Percentiles rank a stretch among this genome's conserved stretches.
phyloP scores from a whole-genome alignment of 1,284 basidiomycete genomes.

The Cryptococcus amylolentus region DNA sequence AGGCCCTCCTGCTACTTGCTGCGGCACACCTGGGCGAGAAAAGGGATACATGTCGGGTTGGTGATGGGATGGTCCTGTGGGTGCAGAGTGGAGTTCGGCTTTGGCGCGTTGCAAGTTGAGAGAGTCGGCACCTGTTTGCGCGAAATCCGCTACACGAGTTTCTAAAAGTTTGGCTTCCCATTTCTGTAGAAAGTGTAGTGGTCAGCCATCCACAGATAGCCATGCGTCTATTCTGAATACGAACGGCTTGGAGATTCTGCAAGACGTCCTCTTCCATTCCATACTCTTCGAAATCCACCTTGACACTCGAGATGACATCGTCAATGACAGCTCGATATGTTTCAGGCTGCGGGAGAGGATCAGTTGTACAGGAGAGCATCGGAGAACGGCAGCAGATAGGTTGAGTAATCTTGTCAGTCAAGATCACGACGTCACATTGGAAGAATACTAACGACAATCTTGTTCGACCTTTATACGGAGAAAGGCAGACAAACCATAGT shows the following conservation, averaged over 20 bases:
- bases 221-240: slow-evolving; percentile 32
- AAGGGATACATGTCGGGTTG: slow-evolving; percentile 1
- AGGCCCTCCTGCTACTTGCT: slow-evolving; percentile 7
- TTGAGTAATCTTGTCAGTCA: not conserved
- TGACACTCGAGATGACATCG: slow-evolving; percentile 85
- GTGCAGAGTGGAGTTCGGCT: slow-evolving; percentile 3
- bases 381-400: not conserved
- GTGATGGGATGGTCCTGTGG: slow-evolving; percentile 10
- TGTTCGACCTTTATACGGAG: slow-evolving; percentile 47
- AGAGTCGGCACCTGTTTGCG: slow-evolving; percentile 24
- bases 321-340: slow-evolving; percentile 94
- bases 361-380: slow-evolving; percentile 1
- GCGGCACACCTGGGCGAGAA: slow-evolving; percentile 7
- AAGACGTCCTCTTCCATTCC: slow-evolving; percentile 90
- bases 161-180: slow-evolving; percentile 91
- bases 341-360: slow-evolving; percentile 59
- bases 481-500: slow-evolving; percentile 11
- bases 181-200: slow-evolving; percentile 59
- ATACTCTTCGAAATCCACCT: slow-evolving; percentile 94
- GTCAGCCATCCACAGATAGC: not conserved
- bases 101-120: slow-evolving; percentile 9
- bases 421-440: not conserved
- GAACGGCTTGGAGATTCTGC: slow-evolving; percentile 78
- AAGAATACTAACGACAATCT: slow-evolving; percentile 47
- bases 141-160: slow-evolving; percentile 88